phyloP scores from a whole-genome alignment of 805 yeast genomes.

The Kuraishia capsulata region DNA sequence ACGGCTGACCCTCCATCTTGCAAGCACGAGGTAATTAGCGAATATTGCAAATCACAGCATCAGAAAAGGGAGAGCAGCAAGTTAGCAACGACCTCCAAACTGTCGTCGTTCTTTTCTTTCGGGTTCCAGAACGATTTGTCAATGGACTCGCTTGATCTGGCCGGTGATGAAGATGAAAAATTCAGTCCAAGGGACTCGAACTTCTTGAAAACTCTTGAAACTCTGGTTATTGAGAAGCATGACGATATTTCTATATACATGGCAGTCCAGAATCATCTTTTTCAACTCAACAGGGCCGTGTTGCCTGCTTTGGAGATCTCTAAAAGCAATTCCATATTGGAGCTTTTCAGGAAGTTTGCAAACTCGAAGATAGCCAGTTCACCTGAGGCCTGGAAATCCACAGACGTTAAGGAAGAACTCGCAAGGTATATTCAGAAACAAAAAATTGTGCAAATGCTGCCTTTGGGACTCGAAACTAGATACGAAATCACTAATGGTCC shows the following conservation, averaged over 20 bases:
- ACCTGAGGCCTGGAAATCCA: background rate
- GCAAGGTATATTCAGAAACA: slow-evolving; percentile 14
- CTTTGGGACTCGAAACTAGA: slow-evolving; percentile 15
- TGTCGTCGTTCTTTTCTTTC: slow-evolving; percentile 1
- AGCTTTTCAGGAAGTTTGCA: slow-evolving; percentile 13
- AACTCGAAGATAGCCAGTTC: slow-evolving; percentile 6
- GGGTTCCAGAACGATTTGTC: slow-evolving; percentile 2
- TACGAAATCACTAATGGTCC: slow-evolving; percentile 11
- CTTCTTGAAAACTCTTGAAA: slow-evolving; percentile 9
- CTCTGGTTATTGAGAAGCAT: slow-evolving; percentile 15
- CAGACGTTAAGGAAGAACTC: slow-evolving; percentile 8
- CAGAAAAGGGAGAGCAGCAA: background rate
- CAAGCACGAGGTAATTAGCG: background rate
- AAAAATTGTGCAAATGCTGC: slow-evolving; percentile 16
- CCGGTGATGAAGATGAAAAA: background rate
- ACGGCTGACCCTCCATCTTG: background rate
- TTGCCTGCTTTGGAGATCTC: slow-evolving; percentile 16
- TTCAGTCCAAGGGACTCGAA: slow-evolving; percentile 13
- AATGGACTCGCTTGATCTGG: background rate
- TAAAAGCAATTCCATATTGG: slow-evolving; percentile 9
- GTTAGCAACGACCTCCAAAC: background rate
- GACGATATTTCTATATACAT: slow-evolving; percentile 19
- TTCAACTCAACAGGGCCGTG: slow-evolving; percentile 11
- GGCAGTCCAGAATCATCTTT: slow-evolving; percentile 12
- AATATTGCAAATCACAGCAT: background rate